These are phyloP conservation scores for Zopfia rhizophila DNA, from an alignment of 2,329 filamentous ascomycete genomes.

Conservation along the genomic window DNA sequence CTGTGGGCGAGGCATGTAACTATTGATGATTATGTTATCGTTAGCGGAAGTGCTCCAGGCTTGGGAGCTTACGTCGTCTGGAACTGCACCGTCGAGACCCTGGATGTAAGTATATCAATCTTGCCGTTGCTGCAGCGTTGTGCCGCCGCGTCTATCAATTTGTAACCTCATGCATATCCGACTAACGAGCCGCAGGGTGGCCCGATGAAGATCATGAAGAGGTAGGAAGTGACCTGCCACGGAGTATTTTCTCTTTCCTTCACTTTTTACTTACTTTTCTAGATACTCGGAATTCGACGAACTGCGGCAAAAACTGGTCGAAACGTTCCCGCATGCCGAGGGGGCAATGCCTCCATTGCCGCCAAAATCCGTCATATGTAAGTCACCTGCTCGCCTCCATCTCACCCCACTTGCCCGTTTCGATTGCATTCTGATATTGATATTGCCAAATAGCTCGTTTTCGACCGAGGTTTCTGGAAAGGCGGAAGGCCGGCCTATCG, in stretches of 20 bases:
- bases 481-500: constrained; percentile 80
- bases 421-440: constrained; percentile 25
- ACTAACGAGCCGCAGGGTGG: constrained; percentile 56
- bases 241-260: background rate
- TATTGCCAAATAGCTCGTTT: constrained; percentile 66
- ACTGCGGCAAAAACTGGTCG: constrained; percentile 76
- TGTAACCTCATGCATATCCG: constrained; percentile 22
- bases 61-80: constrained; percentile 94
- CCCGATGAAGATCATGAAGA: constrained; percentile 68
- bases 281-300: constrained; percentile 95
- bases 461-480: constrained; percentile 84
- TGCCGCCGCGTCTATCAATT: constrained; percentile 9
- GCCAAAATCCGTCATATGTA: constrained; percentile 89
- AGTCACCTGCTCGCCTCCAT: constrained; percentile 42
- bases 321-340: constrained; percentile 84
- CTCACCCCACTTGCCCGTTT: constrained; percentile 33
- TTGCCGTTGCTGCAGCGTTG: background rate
- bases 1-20: constrained; percentile 71
- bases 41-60: constrained; percentile 66
- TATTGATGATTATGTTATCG: constrained; percentile 70
- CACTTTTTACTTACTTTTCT: constrained; percentile 30
- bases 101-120: constrained; percentile 70
- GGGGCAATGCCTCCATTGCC: constrained; percentile 90
- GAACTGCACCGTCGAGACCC: constrained; percentile 87
- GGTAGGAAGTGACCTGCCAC: constrained; percentile 51